These are phyloP conservation scores for Xylariales sp. DNA, from an alignment of 2,329 filamentous ascomycete genomes.

Conservation along the genomic window DNA sequence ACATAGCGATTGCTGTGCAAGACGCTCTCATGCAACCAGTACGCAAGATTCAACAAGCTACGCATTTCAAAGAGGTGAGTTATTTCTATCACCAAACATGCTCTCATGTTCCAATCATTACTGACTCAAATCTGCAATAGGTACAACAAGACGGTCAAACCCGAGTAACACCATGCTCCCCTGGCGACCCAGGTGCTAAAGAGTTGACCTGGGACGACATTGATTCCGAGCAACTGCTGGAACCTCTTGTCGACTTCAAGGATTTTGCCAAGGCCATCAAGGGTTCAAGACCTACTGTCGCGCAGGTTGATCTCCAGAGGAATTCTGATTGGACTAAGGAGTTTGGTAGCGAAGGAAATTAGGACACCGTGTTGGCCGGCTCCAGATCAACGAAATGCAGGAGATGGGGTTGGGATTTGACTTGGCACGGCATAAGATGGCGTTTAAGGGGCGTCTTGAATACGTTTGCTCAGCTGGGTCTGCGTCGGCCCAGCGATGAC, in stretches of 20 bases:
- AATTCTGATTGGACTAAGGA: conserved; percentile 94
- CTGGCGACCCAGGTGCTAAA: conserved; percentile 75
- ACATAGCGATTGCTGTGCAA: conserved; percentile 94
- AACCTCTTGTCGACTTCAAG: conserved; percentile 80
- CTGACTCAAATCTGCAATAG: too few relatives aligned
- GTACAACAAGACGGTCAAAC: conserved; percentile 63
- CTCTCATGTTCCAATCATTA: too few relatives aligned
- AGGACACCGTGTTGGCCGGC: conserved; percentile 26
- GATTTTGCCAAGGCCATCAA: conserved; percentile 94
- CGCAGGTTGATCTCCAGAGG: conserved; percentile 73
- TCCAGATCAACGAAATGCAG: neutral
- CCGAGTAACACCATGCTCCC: conserved; percentile 86
- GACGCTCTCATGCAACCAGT: conserved; percentile 97
- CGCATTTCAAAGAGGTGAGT: conserved; percentile 89
- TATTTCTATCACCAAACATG: neutral
- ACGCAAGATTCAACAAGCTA: conserved; percentile 92
- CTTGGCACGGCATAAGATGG: conserved; percentile 5
- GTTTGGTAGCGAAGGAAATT: conserved; percentile 82
- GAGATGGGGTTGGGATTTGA: neutral
- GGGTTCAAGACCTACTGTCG: conserved; percentile 83
- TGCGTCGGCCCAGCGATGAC: too few relatives aligned
- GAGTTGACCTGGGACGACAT: conserved; percentile 95
- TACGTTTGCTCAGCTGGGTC: neutral
- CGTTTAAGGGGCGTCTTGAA: conserved; percentile 3
- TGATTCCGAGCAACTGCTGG: conserved; percentile 75